These are phyloP conservation scores for Zymoseptoria passerinii DNA, from an alignment of 2,329 filamentous ascomycete species.

Conservation along the genomic window DNA sequence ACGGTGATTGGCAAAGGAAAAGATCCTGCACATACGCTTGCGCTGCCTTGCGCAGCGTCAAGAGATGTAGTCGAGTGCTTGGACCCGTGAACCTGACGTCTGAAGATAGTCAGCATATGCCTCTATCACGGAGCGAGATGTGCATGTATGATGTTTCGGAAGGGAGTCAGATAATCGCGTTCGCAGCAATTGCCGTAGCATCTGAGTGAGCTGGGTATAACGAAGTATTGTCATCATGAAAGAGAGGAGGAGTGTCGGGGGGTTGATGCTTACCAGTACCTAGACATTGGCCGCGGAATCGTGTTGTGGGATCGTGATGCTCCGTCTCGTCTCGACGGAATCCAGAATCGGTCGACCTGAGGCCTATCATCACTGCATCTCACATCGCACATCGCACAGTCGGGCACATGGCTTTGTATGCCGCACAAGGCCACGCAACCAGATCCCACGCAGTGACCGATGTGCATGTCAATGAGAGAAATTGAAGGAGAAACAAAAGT, in stretches of 20 bases:
- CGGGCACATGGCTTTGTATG: too few relatives aligned
- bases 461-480: not conserved
- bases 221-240: conserved; percentile 6
- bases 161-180: conserved; percentile 1
- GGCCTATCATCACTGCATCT: too few relatives aligned
- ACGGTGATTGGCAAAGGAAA: too few relatives aligned
- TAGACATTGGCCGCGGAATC: not conserved
- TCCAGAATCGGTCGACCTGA: too few relatives aligned
- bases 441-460: too few relatives aligned
- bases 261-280: not conserved
- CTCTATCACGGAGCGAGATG: not conserved
- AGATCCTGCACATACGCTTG: too few relatives aligned
- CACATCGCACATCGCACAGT: too few relatives aligned
- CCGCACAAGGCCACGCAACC: too few relatives aligned
- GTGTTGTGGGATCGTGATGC: not conserved
- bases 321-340: too few relatives aligned
- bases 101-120: not conserved
- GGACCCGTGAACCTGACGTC: not conserved
- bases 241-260: not conserved
- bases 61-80: too few relatives aligned
- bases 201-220: conserved; percentile 10
- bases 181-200: conserved; percentile 8
- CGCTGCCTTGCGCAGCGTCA: too few relatives aligned
- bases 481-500: not conserved
- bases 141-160: not conserved